Evolutionary conservation across 495 filamentous ascomycete species (phyloP).

Genomic region (Penicillium coprophilum): DNA sequence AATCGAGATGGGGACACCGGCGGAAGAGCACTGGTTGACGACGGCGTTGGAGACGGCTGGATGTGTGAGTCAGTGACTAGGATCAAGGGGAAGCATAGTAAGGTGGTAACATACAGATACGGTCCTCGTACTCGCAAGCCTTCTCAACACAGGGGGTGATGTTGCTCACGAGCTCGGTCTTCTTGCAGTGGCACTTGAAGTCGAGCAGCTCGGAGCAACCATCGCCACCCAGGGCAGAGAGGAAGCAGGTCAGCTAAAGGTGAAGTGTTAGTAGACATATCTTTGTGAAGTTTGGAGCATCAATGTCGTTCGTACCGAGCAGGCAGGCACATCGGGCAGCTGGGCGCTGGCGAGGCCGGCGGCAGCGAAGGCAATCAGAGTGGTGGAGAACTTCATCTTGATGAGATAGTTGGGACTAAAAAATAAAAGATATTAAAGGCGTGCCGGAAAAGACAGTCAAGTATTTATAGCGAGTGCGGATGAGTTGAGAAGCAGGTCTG

Average conservation of each 20-base stretch:
- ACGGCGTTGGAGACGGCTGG: slow-evolving; percentile 42
- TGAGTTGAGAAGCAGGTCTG: slow-evolving; percentile 14
- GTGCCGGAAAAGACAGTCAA: slow-evolving; percentile 31
- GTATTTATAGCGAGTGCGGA: slow-evolving; percentile 23
- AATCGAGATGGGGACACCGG: slow-evolving; percentile 40
- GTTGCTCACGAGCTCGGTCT: slow-evolving; percentile 36
- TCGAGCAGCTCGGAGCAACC: slow-evolving; percentile 46
- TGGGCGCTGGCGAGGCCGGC: slow-evolving; percentile 42
- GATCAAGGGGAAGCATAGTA: neutral
- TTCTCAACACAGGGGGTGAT: slow-evolving; percentile 49
- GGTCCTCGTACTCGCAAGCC: slow-evolving; percentile 38
- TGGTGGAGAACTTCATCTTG: slow-evolving; percentile 45
- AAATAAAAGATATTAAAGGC: slow-evolving; percentile 6
- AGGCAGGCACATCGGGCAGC: slow-evolving; percentile 41
- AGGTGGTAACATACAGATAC: slow-evolving; percentile 32
- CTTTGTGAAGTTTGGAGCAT: neutral
- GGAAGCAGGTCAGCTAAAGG: slow-evolving; percentile 44
- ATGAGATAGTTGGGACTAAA: neutral
- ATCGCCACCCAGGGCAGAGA: slow-evolving; percentile 39
- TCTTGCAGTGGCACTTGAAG: slow-evolving; percentile 54
- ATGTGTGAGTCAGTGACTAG: slow-evolving; percentile 1
- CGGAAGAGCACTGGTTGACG: slow-evolving; percentile 33
- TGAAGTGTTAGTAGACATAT: slow-evolving; percentile 7
- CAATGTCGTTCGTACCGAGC: slow-evolving; percentile 41
- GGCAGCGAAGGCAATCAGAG: slow-evolving; percentile 36